phyloP scores from a whole-genome alignment of 106 monocot genomes.

The Dioscorea zingiberensis region DNA sequence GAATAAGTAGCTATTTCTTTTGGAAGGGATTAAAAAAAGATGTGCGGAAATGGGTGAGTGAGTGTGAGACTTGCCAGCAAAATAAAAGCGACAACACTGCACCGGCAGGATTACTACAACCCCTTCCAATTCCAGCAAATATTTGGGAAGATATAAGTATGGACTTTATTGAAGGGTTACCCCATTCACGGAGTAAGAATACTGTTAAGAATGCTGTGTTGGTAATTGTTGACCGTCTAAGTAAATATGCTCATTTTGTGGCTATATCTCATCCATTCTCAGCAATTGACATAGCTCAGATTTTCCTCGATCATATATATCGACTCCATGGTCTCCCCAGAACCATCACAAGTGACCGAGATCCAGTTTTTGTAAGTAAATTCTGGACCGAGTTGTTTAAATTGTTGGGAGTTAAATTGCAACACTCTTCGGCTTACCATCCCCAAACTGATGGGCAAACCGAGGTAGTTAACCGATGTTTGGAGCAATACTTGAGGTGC shows the following conservation, averaged over 20 bases:
- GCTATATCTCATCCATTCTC: background rate
- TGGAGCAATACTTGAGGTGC: constrained; percentile 4
- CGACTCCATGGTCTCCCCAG: constrained; percentile 5
- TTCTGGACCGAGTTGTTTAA: constrained; percentile 13
- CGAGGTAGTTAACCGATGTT: constrained; percentile 1
- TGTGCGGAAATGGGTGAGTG: background rate
- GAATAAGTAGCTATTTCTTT: background rate
- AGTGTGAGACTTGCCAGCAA: background rate
- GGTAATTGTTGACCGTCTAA: constrained; percentile 2
- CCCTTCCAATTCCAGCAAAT: background rate
- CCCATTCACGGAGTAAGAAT: no score
- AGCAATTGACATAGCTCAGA: background rate
- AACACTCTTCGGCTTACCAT: background rate
- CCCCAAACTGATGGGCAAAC: constrained; percentile 12
- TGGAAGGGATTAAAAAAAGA: background rate
- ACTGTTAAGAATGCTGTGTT: background rate
- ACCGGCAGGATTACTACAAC: constrained; percentile 2
- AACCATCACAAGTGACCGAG: background rate
- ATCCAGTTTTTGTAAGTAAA: background rate
- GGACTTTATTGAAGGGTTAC: constrained; percentile 9
- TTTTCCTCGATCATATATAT: background rate
- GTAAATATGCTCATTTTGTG: constrained; percentile 8
- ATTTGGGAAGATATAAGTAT: constrained; percentile 6
- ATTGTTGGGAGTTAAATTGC: background rate
- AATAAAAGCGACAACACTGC: background rate